Evolutionary conservation across 495 filamentous ascomycete genomes (phyloP), one percentile per base, ranked within the genome.

Genomic region (Cercophora samala): DNA sequence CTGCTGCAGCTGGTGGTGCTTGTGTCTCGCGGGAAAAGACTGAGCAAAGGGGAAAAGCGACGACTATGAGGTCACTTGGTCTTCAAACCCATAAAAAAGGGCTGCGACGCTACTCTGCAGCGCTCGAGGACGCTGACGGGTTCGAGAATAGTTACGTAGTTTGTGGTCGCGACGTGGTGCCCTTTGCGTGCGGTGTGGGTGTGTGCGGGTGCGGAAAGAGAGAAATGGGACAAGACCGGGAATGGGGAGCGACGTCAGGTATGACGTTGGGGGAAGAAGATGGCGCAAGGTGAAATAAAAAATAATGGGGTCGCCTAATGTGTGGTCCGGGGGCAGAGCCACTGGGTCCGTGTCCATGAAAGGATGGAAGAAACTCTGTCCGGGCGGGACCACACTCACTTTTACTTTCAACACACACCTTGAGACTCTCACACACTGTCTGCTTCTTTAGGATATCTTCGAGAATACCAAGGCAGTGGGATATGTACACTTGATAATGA

Each of bases 201-300:
- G 74, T 63, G 67, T 13, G 65, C 66, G 69, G 62, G 70, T 67
- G 64, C 58, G 53, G 62, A 61, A 18, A 46, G 64, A 62, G 68
- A 77, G 70, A 23, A 70, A 68, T 75, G 69, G 72, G 67, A 64
- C 70, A 68, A 70, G 67, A 70, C 68, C 62, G 64, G 67, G 67
- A 72, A 73, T 71, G 68, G 68, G 68, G 68, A 63, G 56, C 68
- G 75, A 77, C 75, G 75, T 77, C 75, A 77, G 75, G 75, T 76
- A 77, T 77, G 75, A 77, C 75, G 75, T 77, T 74, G 25, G 72
- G 73, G 69, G 72, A 76, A 75, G 70, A 68, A 68, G 69, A 73
- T 72, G 75, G 75, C 75, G 75, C 74, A 71, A 74, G 60, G 72
- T 65, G 66, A 70, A 70, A 70, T 66, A 74, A 73, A 67, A 73